Percentiles rank a stretch among this genome's conserved stretches.
These are phyloP conservation scores for Serpula lacrymans DNA, from an alignment of 768 basidiomycete genomes.

Conservation along the genomic window DNA sequence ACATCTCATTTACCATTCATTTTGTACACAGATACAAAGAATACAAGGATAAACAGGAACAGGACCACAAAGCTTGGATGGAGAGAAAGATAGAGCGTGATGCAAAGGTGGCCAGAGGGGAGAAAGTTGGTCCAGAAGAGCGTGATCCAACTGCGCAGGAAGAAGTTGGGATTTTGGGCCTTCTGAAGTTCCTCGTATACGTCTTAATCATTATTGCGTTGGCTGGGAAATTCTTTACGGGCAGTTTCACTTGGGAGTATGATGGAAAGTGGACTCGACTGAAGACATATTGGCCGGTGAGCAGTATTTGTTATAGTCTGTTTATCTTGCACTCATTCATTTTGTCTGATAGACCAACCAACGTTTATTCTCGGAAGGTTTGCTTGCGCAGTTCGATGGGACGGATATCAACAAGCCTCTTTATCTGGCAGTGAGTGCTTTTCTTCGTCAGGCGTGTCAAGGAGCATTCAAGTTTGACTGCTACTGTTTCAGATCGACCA, in stretches of 20 bases:
- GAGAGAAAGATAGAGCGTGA: slow-evolving; percentile 69
- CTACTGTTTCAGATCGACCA: slow-evolving; percentile 69
- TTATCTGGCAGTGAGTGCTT: slow-evolving; percentile 73
- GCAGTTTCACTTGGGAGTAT: slow-evolving; percentile 85
- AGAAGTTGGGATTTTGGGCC: slow-evolving; percentile 60
- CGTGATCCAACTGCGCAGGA: slow-evolving; percentile 67
- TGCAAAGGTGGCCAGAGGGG: slow-evolving; percentile 70
- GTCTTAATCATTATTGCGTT: slow-evolving; percentile 50
- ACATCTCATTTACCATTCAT: slow-evolving; percentile 4
- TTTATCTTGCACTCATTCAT: not conserved
- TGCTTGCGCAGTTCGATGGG: slow-evolving; percentile 71
- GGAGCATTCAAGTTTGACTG: slow-evolving; percentile 6
- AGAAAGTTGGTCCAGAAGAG: slow-evolving; percentile 69
- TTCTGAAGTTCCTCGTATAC: slow-evolving; percentile 69
- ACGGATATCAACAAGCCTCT: slow-evolving; percentile 59
- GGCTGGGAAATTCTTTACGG: slow-evolving; percentile 81
- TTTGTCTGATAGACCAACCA: slow-evolving; percentile 47
- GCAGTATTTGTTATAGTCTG: slow-evolving; percentile 13
- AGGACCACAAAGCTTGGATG: slow-evolving; percentile 60
- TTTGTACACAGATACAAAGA: slow-evolving; percentile 52
- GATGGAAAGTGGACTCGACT: slow-evolving; percentile 58
- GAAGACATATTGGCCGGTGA: slow-evolving; percentile 64
- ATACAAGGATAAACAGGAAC: slow-evolving; percentile 60
- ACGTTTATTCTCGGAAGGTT: slow-evolving; percentile 70
- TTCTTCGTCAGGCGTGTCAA: slow-evolving; percentile 10